These are phyloP conservation scores for Albifimbria verrucaria DNA, from an alignment of 2,329 filamentous ascomycete species.

Conservation along the genomic window DNA sequence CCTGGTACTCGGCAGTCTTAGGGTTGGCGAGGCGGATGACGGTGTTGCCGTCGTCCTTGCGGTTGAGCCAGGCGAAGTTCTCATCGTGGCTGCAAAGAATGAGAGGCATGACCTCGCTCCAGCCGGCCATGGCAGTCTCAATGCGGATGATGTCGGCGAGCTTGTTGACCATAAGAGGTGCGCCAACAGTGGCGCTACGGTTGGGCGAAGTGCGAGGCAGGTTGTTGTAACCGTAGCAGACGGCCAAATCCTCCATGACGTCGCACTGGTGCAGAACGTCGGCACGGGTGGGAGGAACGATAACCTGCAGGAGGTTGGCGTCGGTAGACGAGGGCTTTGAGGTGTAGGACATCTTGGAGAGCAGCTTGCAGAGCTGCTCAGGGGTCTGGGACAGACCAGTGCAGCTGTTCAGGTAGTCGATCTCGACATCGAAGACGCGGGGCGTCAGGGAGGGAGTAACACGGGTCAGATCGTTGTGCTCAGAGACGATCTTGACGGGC, in stretches of 20 bases:
- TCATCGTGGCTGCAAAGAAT: slow-evolving; percentile 97
- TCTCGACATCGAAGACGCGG: slow-evolving; percentile 73
- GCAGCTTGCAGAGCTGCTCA: slow-evolving; percentile 71
- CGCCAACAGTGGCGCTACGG: slow-evolving; percentile 81
- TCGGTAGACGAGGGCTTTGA: slow-evolving; percentile 71
- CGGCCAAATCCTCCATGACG: slow-evolving; percentile 97
- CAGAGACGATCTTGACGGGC: slow-evolving; percentile 86
- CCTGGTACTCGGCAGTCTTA: slow-evolving; percentile 90
- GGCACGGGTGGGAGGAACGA: slow-evolving; percentile 83
- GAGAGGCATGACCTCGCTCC: slow-evolving; percentile 93
- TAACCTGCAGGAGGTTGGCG: slow-evolving; percentile 71
- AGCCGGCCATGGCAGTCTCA: slow-evolving; percentile 90
- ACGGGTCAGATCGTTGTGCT: slow-evolving; percentile 82
- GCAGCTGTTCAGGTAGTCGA: slow-evolving; percentile 91
- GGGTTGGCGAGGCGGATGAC: slow-evolving; percentile 87
- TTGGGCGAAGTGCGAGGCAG: slow-evolving; percentile 84
- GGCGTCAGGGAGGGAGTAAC: slow-evolving; percentile 78
- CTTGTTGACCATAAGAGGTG: slow-evolving; percentile 89
- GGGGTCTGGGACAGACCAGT: slow-evolving; percentile 77
- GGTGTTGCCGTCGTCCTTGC: slow-evolving; percentile 78
- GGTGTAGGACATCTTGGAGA: slow-evolving; percentile 86
- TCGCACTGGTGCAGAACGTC: slow-evolving; percentile 96
- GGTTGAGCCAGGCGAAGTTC: slow-evolving; percentile 94
- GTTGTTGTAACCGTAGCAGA: slow-evolving; percentile 97
- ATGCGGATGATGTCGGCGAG: slow-evolving; percentile 85